A percentile compares a stretch with the other conserved stretches of the same genome.
phyloP scores from a whole-genome alignment of 2,329 filamentous ascomycete genomes.

The Ophiosphaerella herpotricha region DNA sequence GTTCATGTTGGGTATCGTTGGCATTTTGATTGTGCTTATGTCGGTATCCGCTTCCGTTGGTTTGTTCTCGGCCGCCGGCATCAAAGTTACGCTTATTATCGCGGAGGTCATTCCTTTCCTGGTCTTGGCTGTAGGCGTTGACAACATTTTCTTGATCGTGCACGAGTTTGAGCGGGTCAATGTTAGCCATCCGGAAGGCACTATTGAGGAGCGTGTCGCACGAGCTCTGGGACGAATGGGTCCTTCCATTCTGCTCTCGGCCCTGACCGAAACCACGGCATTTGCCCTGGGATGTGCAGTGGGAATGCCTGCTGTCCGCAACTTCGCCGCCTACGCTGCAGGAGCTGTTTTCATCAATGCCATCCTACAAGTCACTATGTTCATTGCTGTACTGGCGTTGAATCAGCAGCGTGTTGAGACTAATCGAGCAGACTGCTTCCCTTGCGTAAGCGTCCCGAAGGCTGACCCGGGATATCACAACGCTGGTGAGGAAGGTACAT shows the following conservation, averaged over 20 bases:
- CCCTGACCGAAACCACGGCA: slow-evolving; percentile 90
- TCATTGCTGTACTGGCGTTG: slow-evolving; percentile 85
- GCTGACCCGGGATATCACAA: slow-evolving; percentile 71
- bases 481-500: slow-evolving; percentile 77
- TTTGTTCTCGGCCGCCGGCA: slow-evolving; percentile 85
- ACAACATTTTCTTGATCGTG: slow-evolving; percentile 98
- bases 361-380: slow-evolving; percentile 95
- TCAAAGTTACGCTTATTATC: slow-evolving; percentile 96
- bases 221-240: slow-evolving; percentile 94
- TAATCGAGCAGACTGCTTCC: slow-evolving; percentile 87
- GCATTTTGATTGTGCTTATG: slow-evolving; percentile 95
- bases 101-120: slow-evolving; percentile 98
- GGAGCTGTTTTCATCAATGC: slow-evolving; percentile 98
- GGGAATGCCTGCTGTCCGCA: slow-evolving; percentile 96
- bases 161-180: slow-evolving; percentile 98
- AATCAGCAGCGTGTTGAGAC: slow-evolving; percentile 92
- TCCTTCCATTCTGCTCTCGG: slow-evolving; percentile 92
- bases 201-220: slow-evolving; percentile 83
- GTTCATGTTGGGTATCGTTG: slow-evolving; percentile 91
- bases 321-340: slow-evolving; percentile 95
- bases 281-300: slow-evolving; percentile 93
- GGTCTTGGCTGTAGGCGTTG: slow-evolving; percentile 92
- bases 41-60: slow-evolving; percentile 95
- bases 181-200: slow-evolving; percentile 83
- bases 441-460: slow-evolving; percentile 80